These are phyloP conservation scores for Entomortierella beljakovae DNA, from an alignment of 192 early-diverging fungal genomes.

Conservation along the genomic window DNA sequence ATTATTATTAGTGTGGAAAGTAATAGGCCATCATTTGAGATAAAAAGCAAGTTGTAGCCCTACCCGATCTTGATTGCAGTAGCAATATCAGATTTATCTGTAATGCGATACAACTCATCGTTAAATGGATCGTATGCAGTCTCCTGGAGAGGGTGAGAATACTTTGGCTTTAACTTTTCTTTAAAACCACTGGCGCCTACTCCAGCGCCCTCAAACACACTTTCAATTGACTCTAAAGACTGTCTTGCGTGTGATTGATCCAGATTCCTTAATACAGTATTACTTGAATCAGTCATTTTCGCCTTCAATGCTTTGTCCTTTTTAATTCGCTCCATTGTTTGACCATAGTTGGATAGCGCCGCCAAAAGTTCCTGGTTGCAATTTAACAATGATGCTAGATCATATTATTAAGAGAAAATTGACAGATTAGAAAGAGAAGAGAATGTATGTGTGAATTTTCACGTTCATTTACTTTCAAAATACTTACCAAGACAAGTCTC, in stretches of 20 bases:
- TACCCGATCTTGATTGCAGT: constrained; percentile 21
- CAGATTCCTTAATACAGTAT: neutral
- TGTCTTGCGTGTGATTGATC: too few relatives aligned
- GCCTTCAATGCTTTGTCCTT: neutral
- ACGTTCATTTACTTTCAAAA: too few relatives aligned
- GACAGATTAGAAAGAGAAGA: constrained; percentile 6
- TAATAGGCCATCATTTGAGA: too few relatives aligned
- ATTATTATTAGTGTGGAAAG: too few relatives aligned
- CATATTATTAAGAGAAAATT: neutral
- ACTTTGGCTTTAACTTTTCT: neutral
- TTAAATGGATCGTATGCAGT: constrained; percentile 8
- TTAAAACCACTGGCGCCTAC: neutral
- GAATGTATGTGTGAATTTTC: neutral
- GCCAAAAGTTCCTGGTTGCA: constrained; percentile 49
- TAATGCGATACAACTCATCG: constrained; percentile 1
- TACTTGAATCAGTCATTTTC: neutral
- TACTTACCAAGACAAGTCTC: constrained; percentile 20
- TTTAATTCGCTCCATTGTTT: constrained; percentile 43
- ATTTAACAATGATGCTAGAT: constrained; percentile 45
- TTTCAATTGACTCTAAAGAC: too few relatives aligned
- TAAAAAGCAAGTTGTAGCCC: too few relatives aligned
- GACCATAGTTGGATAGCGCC: constrained; percentile 49
- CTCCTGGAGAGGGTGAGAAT: neutral
- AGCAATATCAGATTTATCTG: constrained; percentile 2
- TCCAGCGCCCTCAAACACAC: neutral